Evolutionary conservation across 768 basidiomycete species (phyloP), one percentile per base, ranked within the genome.

Genomic region (Mycena chlorophos): DNA sequence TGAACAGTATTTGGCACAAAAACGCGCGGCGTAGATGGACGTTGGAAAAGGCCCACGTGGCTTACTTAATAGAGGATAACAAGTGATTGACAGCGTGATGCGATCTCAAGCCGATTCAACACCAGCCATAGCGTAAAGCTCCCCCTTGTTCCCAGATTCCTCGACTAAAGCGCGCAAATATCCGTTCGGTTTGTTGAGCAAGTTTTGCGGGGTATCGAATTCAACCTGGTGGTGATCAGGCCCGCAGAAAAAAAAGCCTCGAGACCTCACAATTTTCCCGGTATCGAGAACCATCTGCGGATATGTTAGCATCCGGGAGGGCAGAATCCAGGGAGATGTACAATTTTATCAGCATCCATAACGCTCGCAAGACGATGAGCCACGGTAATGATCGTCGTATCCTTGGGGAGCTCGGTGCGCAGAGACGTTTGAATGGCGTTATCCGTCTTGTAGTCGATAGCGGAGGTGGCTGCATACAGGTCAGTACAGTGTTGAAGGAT

Each of bases 141-240:
- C 61, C 37, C 78, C 76, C 58, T 68, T 81, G 59, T 86, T 83
- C n/a, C 74, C 78, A 30, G 80, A 84, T 61, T 83, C 79, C 40
- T 85, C 78, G 0, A 87, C 82, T 23, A 86, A 68, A 1, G 78
- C 73, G 40, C 77, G 75, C 22, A 86, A 66, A 65, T 72, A 71
- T 12, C 84, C 80, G n/a, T 71, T 68, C 43, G 79, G 65, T 20
- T 82, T 80, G 51, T 70, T 68, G 19, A 88, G 75, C 48, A 89
- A 69, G 26, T 72, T 65, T 23, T 59, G 57, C 0, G 84, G 85
- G 27, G 72, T 73, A 61, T 81, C 83, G 54, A 76, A 84, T 60
- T 86, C 84, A 38, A 82, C 68, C 73, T 73, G 19, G 22, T 25
- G n/a, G 34, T 23, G 4, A 13, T 27, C 25, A 27, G 37, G n/a